Evolutionary conservation across 352 stramenopile species (phyloP), one percentile per base, ranked within the genome.

Genomic region (Achlya hypogyna): DNA sequence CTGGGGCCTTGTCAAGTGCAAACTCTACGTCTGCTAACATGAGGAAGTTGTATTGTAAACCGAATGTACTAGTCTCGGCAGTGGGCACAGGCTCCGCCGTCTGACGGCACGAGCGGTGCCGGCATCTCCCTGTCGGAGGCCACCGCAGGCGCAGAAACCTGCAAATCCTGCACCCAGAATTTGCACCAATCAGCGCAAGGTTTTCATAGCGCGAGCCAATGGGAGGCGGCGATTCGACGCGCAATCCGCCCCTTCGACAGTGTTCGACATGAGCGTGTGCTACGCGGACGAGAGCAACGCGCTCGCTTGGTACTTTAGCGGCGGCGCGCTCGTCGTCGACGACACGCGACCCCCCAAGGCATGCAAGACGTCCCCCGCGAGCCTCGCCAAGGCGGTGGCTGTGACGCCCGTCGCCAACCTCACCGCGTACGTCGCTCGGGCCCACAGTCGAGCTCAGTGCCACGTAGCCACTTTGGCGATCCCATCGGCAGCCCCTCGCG

Each of bases 1-100:
- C 3, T 67, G 60, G 60, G 5, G 9, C 14, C 28, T 53, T 6
- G 43, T 67, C 42, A 59, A 67, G 34, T 67, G 60, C 27, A 67
- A 53, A 29, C 31, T 67, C 43, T 67, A 67, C 35, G 49, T 23
- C 0, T 67, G 60, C 47, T 66, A 65, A 38, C 27, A 20, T 54
- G 6, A 6, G 6, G 49, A 54, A 54, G 29, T n/a, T n/a, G n/a
- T n/a, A n/a, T n/a, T n/a, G n/a, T n/a, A n/a, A n/a, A n/a, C n/a
- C n/a, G n/a, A n/a, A n/a, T n/a, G n/a, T n/a, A n/a, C n/a, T n/a
- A n/a, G n/a, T n/a, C n/a, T n/a, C n/a, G n/a, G n/a, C n/a, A n/a
- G n/a, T n/a, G n/a, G n/a, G n/a, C n/a, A n/a, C n/a, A n/a, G n/a
- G n/a, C n/a, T n/a, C n/a, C n/a, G n/a, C n/a, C n/a, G n/a, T n/a